Percentiles rank a stretch among this genome's conserved stretches.
These are phyloP conservation scores for Arabidopsis arenosa DNA, from an alignment of 345 rosid species.

Conservation along the genomic window DNA sequence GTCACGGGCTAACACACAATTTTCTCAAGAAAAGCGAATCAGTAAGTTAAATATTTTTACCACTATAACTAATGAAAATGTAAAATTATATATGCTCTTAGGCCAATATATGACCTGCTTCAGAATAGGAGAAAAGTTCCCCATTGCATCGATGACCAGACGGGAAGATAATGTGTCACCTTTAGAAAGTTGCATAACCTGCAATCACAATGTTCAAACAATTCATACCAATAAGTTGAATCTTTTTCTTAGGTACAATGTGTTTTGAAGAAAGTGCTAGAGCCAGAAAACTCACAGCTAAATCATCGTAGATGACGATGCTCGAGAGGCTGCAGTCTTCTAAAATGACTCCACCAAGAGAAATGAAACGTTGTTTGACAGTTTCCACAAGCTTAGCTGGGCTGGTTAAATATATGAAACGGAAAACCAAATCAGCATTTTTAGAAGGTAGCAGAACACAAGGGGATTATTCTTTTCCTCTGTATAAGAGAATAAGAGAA, in stretches of 20 bases:
- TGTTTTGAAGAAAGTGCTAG: not conserved
- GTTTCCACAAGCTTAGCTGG: conserved; percentile 87
- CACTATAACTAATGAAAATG: not conserved
- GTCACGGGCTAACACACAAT: not conserved
- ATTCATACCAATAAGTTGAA: conserved; percentile 16
- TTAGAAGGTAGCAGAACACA: conserved; percentile 23
- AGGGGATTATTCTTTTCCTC: not conserved
- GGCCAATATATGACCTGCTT: conserved; percentile 66
- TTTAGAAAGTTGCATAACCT: conserved; percentile 75
- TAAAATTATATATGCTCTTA: not conserved
- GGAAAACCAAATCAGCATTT: conserved; percentile 26
- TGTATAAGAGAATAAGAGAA: conserved; percentile 23
- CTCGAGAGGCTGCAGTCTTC: conserved; percentile 75
- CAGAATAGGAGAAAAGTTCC: conserved; percentile 90
- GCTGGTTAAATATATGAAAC: conserved; percentile 49
- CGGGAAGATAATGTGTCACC: conserved; percentile 68
- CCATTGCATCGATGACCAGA: conserved; percentile 90
- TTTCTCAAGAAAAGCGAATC: conserved; percentile 20
- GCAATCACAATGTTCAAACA: conserved; percentile 5
- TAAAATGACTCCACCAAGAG: conserved; percentile 84
- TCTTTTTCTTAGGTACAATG: not conserved
- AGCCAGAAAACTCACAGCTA: conserved; percentile 64
- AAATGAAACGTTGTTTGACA: conserved; percentile 71
- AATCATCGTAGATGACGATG: conserved; percentile 66
- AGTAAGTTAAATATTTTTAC: not conserved